Evolutionary conservation across 2,329 filamentous ascomycete species (phyloP), one percentile per base, ranked within the genome.

Genomic region (Fusarium sp.): DNA sequence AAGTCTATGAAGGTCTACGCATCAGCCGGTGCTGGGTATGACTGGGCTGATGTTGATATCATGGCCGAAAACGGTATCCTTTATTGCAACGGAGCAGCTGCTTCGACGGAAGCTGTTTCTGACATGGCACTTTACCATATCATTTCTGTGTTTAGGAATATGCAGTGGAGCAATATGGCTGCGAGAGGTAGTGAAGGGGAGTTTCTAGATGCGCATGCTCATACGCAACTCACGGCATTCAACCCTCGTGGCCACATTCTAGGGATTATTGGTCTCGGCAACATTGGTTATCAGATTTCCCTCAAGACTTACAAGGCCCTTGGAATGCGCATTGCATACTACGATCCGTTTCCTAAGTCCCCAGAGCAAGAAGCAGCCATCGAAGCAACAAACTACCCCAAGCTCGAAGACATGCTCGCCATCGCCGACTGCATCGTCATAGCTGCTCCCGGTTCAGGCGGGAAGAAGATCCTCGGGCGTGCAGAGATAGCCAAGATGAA

Each of bases 51-150:
- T 79, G 88, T 88, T 7, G 84, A 78, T 26, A 52, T 76, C 11
- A 63, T 80, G 54, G 76, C 74, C 7, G 70, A 74, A 30, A 62
- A 70, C 52, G 81, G 87, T 14, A 85, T 89, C 48, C 79, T 89
- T n/a, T 92, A 91, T 80, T 91, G 89, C 82, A 92, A 91, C 78
- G 86, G 87, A 13, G 89, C 89, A 6, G 84, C 86, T 4, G 89
- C 89, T 0, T 90, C 87, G 45, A 88, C 89, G 0, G 89, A 91
- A 75, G 87, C 89, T 14, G 90, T 91, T 5, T 89, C 89, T 28
- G 89, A 92, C 72, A 86, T 88, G 61, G 88, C 89, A 2, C 83
- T 92, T 50, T 89, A 88, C 77, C 85, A 90, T 54, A 88, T 92
- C 58, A 83, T 92, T 14, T 84, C 86, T 26, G 85, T 85, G 5